Base-by-base conservation (phyloP, 306 rosid genomes). In the Trichosanthes cucumerina region DNA sequence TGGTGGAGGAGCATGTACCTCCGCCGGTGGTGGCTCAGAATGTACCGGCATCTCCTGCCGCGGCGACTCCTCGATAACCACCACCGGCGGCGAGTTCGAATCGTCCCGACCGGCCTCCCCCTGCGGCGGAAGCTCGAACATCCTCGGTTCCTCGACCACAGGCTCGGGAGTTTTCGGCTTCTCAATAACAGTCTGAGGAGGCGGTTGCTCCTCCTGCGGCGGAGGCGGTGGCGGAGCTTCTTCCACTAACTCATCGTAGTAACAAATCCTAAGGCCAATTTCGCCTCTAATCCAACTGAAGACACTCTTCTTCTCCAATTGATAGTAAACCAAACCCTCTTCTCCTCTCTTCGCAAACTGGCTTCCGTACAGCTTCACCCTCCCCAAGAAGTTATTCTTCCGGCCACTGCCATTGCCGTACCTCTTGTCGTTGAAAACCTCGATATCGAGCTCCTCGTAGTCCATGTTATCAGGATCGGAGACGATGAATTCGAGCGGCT, bases 251-350 rank as follows among this genome's bases (percentile, higher is more conserved):
- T 95, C 97, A n/a, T 95, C 98, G 9, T 68, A 89, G 81, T 78
- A 95, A 81, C 73, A 88, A 71, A 88, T 85, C 46, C 82, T 74
- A 31, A 88, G 78, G 4, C 98, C 98, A 41, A 95, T 89, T 64
- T 95, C 97, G 1, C 98, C 98, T 24, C 90, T 80, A 16, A 95
- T 79, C 93, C 96, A 95, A 70, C 96, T 92, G 80, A 95, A 91
- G 2, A 95, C 92, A 77, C 97, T 92, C 84, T 85, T 90, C 97
- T 95, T 95, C 93, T 95, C 98, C 41, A 95, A 66, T 0, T 89
- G 82, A 39, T 82, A 84, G 81, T 88, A 88, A 10, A 84, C 89
- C 63, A 92, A 54, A 7, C 93, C 97, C 28, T 95, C 97, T 9
- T 90, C 87, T 0, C 98, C 98, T 72, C 88, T 89, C 71, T 62